These are phyloP conservation scores for Trichopus zeylanicus DNA, from an alignment of 116 monocot species.

Conservation along the genomic window DNA sequence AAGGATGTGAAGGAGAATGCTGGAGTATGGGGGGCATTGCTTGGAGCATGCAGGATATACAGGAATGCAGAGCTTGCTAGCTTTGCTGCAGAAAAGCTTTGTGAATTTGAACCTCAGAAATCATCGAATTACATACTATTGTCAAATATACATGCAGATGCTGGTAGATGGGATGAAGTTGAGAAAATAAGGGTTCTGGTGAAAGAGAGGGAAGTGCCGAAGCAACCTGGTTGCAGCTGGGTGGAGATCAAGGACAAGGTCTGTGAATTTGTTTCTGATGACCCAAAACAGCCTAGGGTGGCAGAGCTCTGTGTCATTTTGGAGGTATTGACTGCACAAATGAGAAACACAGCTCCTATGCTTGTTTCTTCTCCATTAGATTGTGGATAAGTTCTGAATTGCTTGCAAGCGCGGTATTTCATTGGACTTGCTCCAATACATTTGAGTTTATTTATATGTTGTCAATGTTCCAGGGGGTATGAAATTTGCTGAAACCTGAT, in stretches of 20 bases:
- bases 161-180: slow-evolving; percentile 32
- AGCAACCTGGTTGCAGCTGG: slow-evolving; percentile 37
- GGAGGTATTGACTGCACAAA: slow-evolving; percentile 9
- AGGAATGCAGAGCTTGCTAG: slow-evolving; percentile 14
- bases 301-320: slow-evolving; percentile 5
- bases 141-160: slow-evolving; percentile 26
- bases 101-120: slow-evolving; percentile 18
- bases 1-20: slow-evolving; percentile 16
- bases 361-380: slow-evolving; percentile 2
- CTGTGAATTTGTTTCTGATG: slow-evolving; percentile 10
- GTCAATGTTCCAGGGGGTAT: too few relatives aligned
- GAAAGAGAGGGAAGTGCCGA: slow-evolving; percentile 15
- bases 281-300: slow-evolving; percentile 4
- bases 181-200: slow-evolving; percentile 21
- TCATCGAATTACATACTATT: slow-evolving; percentile 18
- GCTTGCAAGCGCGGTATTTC: too few relatives aligned
- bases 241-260: slow-evolving; percentile 26
- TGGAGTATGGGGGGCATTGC: slow-evolving; percentile 26
- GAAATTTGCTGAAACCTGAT: too few relatives aligned
- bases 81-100: slow-evolving; percentile 17
- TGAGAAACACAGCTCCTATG: not conserved
- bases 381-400: slow-evolving; percentile 4
- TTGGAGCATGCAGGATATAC: slow-evolving; percentile 21
- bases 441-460: too few relatives aligned
- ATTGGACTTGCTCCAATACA: too few relatives aligned